Conservation (phyloP, 768 basidiomycete genomes). For the Termitomyces sp. region DNA sequence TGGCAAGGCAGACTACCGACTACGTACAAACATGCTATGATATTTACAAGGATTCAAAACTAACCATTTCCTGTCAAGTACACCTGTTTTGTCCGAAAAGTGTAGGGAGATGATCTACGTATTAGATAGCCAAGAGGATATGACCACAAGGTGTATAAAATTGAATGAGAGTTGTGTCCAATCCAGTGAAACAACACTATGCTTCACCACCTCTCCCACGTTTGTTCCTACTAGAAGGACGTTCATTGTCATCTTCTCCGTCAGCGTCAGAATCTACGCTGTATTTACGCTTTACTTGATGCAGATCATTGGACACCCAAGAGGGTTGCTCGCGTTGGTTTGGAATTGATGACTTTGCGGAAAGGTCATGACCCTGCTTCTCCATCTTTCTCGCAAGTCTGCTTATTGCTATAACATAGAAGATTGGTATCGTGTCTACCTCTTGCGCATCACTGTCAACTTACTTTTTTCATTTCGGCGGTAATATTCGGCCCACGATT, state of each 20-base stretch:
- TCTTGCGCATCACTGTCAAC: neutral
- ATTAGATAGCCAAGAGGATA: slow-evolving; percentile 4
- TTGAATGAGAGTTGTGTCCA: neutral
- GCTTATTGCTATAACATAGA: slow-evolving; percentile 6
- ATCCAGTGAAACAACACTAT: neutral
- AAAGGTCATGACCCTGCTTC: slow-evolving; percentile 17
- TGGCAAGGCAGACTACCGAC: slow-evolving; percentile 5
- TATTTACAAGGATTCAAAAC: slow-evolving; percentile 9
- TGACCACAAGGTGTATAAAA: neutral
- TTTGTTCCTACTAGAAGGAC: slow-evolving; percentile 15
- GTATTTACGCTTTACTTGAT: slow-evolving; percentile 29
- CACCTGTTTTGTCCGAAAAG: neutral
- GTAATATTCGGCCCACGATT: slow-evolving; percentile 60
- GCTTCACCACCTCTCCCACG: slow-evolving; percentile 16
- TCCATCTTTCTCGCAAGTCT: slow-evolving; percentile 34
- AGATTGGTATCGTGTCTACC: neutral
- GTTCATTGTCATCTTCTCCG: slow-evolving; percentile 11
- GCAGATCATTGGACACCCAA: slow-evolving; percentile 16
- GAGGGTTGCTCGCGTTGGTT: slow-evolving; percentile 26
- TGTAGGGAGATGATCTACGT: slow-evolving; percentile 1
- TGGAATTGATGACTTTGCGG: slow-evolving; percentile 12
- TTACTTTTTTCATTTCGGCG: slow-evolving; percentile 45
- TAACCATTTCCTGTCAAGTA: slow-evolving; percentile 3
- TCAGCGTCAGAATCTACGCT: slow-evolving; percentile 23
- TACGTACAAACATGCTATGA: slow-evolving; percentile 7